phyloP scores from a whole-genome alignment of 345 rosid species.

The Populus euphratica region DNA sequence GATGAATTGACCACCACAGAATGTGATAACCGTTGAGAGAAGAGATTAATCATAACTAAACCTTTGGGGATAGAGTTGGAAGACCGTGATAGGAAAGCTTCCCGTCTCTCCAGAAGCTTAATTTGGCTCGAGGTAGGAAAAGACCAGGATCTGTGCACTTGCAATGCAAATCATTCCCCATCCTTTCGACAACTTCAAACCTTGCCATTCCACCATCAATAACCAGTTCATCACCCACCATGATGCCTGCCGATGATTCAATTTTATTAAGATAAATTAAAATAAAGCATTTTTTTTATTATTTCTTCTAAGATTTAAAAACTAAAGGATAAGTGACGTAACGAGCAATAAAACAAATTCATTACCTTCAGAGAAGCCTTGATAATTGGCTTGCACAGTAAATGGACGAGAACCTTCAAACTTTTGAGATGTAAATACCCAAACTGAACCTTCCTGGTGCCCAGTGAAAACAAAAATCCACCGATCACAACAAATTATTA shows the following conservation, averaged over 20 bases:
- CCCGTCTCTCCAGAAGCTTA: slow-evolving; percentile 70
- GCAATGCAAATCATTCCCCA: slow-evolving; percentile 53
- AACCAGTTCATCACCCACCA: slow-evolving; percentile 64
- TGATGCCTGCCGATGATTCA: slow-evolving; percentile 36
- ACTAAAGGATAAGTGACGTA: not conserved
- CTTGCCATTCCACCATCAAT: slow-evolving; percentile 81
- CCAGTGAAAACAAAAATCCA: not conserved
- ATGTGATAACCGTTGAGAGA: not conserved
- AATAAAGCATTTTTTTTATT: not conserved
- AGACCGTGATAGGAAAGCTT: slow-evolving; percentile 39
- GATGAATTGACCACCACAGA: not conserved
- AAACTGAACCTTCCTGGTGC: slow-evolving; percentile 57
- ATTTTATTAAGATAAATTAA: not conserved
- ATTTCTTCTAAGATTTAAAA: not conserved
- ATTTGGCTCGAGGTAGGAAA: slow-evolving; percentile 66
- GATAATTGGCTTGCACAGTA: slow-evolving; percentile 59
- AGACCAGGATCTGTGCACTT: slow-evolving; percentile 64
- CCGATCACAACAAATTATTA: not conserved
- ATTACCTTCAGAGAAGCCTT: slow-evolving; percentile 66
- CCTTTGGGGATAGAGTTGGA: slow-evolving; percentile 62
- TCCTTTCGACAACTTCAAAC: slow-evolving; percentile 59
- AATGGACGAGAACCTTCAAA: slow-evolving; percentile 49
- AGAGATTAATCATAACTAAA: slow-evolving; percentile 13
- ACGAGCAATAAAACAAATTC: not conserved
- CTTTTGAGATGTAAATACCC: slow-evolving; percentile 54